These are phyloP conservation scores for Knoxdaviesia proteae DNA, from an alignment of 2,329 filamentous ascomycete species.

Conservation along the genomic window DNA sequence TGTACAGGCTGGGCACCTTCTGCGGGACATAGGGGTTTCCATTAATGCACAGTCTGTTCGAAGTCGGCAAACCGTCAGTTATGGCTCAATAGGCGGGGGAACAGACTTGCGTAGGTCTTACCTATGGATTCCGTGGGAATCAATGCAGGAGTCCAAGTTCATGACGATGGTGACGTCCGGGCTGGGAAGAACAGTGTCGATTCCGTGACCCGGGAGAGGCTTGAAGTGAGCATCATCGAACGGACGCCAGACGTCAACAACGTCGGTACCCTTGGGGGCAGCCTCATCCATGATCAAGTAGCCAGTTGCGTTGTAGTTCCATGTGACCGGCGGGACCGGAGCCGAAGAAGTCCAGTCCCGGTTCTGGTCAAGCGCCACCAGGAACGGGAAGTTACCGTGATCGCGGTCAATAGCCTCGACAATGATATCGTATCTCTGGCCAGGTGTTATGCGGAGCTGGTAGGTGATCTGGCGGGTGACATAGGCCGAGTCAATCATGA, in stretches of 20 bases:
- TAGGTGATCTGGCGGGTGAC: constrained; percentile 14
- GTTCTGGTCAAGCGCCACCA: constrained; percentile 22
- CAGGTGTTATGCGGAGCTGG: constrained; percentile 19
- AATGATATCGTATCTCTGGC: constrained; percentile 25
- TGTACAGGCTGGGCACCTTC: constrained; percentile 52
- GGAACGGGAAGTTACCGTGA: constrained; percentile 19
- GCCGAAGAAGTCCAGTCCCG: constrained; percentile 20
- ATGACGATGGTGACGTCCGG: constrained; percentile 36
- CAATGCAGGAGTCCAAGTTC: constrained; percentile 33
- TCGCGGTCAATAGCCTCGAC: constrained; percentile 17
- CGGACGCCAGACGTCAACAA: constrained; percentile 21
- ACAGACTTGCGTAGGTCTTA: constrained; percentile 7
- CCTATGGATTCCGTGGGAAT: constrained; percentile 40
- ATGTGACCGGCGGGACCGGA: constrained; percentile 9
- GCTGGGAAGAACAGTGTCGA: constrained; percentile 21
- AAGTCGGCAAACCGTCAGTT: neutral
- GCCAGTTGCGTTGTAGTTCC: constrained; percentile 20
- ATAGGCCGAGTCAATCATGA: constrained; percentile 21
- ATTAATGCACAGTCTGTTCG: neutral
- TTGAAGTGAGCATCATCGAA: constrained; percentile 41
- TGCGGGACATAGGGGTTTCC: constrained; percentile 38
- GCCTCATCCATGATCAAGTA: constrained; percentile 18
- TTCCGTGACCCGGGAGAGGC: constrained; percentile 24
- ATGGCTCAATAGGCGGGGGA: neutral
- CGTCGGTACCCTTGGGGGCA: constrained; percentile 10